Conservation (phyloP, 2,329 filamentous ascomycete genomes). For the Aspergillus aculeatus region DNA sequence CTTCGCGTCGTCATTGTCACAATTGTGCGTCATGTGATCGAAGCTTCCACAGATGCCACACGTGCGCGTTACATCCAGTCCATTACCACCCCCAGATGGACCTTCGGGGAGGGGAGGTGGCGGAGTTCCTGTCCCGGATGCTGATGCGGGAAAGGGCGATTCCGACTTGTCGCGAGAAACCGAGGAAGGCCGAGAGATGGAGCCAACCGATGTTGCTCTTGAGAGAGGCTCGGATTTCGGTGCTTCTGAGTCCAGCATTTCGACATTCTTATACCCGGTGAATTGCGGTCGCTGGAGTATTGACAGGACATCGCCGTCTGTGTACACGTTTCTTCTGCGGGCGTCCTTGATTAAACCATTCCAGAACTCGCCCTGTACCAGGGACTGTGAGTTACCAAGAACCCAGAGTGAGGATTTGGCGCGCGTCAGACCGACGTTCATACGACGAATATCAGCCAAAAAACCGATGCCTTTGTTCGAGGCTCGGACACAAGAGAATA, state of each 20-base stretch:
- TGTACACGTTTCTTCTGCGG: constrained; percentile 71
- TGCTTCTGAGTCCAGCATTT: constrained; percentile 42
- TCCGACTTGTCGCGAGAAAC: constrained; percentile 22
- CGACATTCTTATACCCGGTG: constrained; percentile 43
- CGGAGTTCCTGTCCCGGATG: constrained; percentile 28
- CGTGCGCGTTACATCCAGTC: constrained; percentile 42
- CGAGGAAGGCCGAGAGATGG: constrained; percentile 35
- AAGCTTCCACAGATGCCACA: constrained; percentile 50
- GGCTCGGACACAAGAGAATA: constrained; percentile 96
- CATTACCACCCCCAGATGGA: constrained; percentile 45
- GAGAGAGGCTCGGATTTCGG: constrained; percentile 13
- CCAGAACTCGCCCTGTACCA: constrained; percentile 90
- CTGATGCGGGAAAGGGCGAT: constrained; percentile 23
- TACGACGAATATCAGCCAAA: constrained; percentile 95
- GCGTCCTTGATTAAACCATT: constrained; percentile 80
- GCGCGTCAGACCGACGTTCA: constrained; percentile 97
- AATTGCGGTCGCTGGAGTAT: constrained; percentile 57
- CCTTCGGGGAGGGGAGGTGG: constrained; percentile 30
- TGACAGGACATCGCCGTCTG: constrained; percentile 60
- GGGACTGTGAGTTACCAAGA: constrained; percentile 82
- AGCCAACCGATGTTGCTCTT: constrained; percentile 21
- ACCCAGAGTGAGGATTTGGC: constrained; percentile 97
- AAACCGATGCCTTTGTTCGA: constrained; percentile 94
- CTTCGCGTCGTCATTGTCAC: constrained; percentile 46
- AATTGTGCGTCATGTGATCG: constrained; percentile 45